These are phyloP conservation scores for Nannochloris sp. DNA, from an alignment of 139 green algal species.

Conservation along the genomic window DNA sequence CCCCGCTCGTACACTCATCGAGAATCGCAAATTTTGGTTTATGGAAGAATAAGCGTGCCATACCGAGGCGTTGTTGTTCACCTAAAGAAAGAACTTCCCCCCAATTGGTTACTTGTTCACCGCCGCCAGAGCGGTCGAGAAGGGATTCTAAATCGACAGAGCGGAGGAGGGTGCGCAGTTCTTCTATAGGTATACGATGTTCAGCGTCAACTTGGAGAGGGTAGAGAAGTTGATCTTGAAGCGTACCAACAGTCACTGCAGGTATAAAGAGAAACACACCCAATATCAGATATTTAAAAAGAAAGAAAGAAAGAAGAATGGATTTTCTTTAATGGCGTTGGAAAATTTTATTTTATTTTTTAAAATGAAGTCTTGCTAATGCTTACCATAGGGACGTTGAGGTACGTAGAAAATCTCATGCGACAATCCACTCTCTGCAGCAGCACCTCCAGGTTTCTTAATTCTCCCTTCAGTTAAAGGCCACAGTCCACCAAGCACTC, in stretches of 20 bases:
- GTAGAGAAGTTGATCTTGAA: constrained; percentile 70
- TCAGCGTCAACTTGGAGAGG: constrained; percentile 26
- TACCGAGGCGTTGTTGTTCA: constrained; percentile 69
- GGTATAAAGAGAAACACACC: too few species aligned
- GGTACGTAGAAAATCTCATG: constrained; percentile 67
- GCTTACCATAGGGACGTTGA: constrained; percentile 58
- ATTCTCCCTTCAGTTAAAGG: constrained; percentile 43
- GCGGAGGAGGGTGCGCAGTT: constrained; percentile 40
- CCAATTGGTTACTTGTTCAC: constrained; percentile 37
- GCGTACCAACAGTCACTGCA: constrained; percentile 40
- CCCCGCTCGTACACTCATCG: constrained; percentile 70
- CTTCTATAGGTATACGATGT: constrained; percentile 14
- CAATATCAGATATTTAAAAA: too few species aligned
- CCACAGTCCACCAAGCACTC: constrained; percentile 62
- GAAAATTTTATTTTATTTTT: too few species aligned
- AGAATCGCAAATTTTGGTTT: constrained; percentile 64
- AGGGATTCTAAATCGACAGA: constrained; percentile 58
- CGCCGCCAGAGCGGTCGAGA: constrained; percentile 17
- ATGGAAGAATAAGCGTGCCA: constrained; percentile 72
- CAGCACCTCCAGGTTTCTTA: constrained; percentile 38
- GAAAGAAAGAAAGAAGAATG: too few species aligned
- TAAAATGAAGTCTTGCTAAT: too few species aligned
- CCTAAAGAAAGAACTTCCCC: constrained; percentile 49
- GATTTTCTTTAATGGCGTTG: too few species aligned
- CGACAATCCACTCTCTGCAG: constrained; percentile 30